Conservation (phyloP, 2,329 filamentous ascomycete species). For the Pseudogymnoascus sp. region DNA sequence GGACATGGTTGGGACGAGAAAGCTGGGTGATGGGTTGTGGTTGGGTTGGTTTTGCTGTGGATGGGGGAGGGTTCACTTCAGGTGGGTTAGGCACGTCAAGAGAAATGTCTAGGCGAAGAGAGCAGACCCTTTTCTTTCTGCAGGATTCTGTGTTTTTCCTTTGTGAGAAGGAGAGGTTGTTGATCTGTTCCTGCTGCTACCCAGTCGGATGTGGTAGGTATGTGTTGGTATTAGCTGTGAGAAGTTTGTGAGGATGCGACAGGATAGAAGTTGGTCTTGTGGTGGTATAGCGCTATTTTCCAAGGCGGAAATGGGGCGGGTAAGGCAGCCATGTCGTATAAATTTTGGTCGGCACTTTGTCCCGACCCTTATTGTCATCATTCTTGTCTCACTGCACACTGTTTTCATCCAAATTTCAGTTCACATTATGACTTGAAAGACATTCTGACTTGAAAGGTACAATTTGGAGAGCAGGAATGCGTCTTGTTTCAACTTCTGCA, state of each 20-base stretch:
- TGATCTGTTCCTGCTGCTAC: neutral
- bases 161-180: neutral
- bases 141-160: neutral
- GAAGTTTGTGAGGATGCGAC: neutral
- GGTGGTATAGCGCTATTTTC: neutral
- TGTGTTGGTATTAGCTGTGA: neutral
- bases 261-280: neutral
- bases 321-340: neutral
- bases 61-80: slow-evolving; percentile 9
- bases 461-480: neutral
- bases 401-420: neutral
- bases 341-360: neutral
- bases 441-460: neutral
- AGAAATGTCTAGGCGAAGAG: slow-evolving; percentile 9
- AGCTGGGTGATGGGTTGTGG: slow-evolving; percentile 9
- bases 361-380: neutral
- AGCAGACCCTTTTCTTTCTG: slow-evolving; percentile 8
- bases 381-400: neutral
- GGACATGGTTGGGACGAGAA: slow-evolving; percentile 48
- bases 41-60: slow-evolving; percentile 13
- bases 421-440: neutral
- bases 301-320: neutral
- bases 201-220: neutral
- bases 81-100: slow-evolving; percentile 5
- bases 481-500: neutral